Evolutionary conservation across 306 rosid species (phyloP).

Genomic region (Cicer pinnatifidum): DNA sequence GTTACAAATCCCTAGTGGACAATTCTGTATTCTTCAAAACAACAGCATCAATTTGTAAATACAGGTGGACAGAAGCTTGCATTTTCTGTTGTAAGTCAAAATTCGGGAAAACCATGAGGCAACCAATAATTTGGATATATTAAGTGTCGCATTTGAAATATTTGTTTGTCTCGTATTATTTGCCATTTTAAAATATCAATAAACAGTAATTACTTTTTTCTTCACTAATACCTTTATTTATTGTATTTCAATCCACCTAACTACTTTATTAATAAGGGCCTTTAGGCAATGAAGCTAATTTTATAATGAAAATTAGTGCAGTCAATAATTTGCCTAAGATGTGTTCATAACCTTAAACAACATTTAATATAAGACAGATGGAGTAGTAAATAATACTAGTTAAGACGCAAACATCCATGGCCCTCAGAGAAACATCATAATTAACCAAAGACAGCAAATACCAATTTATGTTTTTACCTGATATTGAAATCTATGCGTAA

Average conservation of each 20-base stretch:
- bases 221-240: too few species aligned
- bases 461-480: slow-evolving; percentile 60
- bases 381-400: not conserved
- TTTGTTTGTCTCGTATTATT: too few species aligned
- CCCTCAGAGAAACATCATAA: slow-evolving; percentile 24
- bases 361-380: too few species aligned
- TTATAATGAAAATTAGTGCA: too few species aligned
- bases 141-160: not conserved
- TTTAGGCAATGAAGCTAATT: too few species aligned
- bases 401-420: slow-evolving; percentile 3
- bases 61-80: not conserved
- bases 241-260: too few species aligned
- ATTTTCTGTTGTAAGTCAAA: slow-evolving; percentile 12
- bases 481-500: slow-evolving; percentile 84
- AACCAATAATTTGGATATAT: slow-evolving; percentile 25
- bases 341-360: too few species aligned
- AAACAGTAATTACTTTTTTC: too few species aligned
- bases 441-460: slow-evolving; percentile 31
- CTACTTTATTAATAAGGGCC: too few species aligned
- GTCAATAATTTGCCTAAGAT: too few species aligned
- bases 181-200: too few species aligned
- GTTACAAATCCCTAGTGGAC: not conserved
- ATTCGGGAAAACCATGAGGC: slow-evolving; percentile 35
- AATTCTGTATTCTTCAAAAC: slow-evolving; percentile 13
- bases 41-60: slow-evolving; percentile 29